Percentiles rank a stretch among this genome's conserved stretches.
Conservation (phyloP, 1,284 basidiomycete species). For the Wallemia mellicola region DNA sequence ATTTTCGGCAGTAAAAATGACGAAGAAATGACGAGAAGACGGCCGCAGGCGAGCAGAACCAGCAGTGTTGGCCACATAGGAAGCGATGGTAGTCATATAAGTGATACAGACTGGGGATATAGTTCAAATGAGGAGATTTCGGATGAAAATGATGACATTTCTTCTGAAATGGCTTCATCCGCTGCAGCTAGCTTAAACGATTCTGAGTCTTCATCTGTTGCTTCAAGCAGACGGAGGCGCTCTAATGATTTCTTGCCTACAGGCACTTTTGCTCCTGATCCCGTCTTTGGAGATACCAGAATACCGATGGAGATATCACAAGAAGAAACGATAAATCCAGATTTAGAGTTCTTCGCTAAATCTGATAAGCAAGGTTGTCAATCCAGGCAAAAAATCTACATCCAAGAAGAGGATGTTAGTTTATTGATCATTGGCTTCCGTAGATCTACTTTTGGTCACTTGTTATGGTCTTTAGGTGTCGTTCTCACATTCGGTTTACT, state of each 20-base stretch:
- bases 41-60: constrained; percentile 2
- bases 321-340: background rate
- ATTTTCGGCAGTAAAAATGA: constrained; percentile 3
- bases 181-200: constrained; percentile 4
- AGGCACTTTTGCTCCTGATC: constrained; percentile 3
- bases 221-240: constrained; percentile 4
- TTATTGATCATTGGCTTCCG: constrained; percentile 77
- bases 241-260: constrained; percentile 3
- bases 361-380: constrained; percentile 1
- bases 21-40: background rate
- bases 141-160: constrained; percentile 1
- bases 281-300: constrained; percentile 3
- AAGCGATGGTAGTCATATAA: constrained; percentile 1
- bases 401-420: constrained; percentile 69
- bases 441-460: constrained; percentile 29
- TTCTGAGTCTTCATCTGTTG: constrained; percentile 6
- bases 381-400: constrained; percentile 44
- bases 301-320: constrained; percentile 1
- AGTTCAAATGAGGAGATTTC: constrained; percentile 5
- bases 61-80: constrained; percentile 1
- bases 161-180: constrained; percentile 1
- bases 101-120: constrained; percentile 6
- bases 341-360: background rate
- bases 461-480: constrained; percentile 42
- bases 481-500: constrained; percentile 42